Evolutionary conservation across 371 early-diverging fungal genomes (phyloP).

Genomic region (Mortierella sp.): DNA sequence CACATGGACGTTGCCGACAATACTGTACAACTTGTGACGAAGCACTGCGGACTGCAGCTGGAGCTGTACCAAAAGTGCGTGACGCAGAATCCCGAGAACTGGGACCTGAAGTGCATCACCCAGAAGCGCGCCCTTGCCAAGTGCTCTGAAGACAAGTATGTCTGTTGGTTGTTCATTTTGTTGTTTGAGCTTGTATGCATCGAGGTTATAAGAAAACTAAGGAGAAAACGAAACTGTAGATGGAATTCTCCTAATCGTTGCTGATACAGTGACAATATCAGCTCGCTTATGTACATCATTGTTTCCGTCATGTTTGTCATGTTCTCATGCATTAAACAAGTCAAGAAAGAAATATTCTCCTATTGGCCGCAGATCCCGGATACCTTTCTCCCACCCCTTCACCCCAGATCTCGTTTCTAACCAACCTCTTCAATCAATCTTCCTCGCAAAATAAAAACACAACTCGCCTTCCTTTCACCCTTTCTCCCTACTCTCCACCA

Average conservation of each 20-base stretch:
- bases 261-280: too few relatives aligned
- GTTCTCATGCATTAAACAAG: too few relatives aligned
- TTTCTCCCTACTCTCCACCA: background rate
- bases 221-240: too few relatives aligned
- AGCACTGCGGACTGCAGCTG: constrained; percentile 84
- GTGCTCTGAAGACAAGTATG: constrained; percentile 87
- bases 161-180: background rate
- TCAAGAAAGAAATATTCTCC: background rate
- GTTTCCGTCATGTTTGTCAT: background rate
- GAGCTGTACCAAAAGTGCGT: constrained; percentile 85
- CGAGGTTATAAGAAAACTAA: too few relatives aligned
- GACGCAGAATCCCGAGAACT: constrained; percentile 78
- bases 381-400: background rate
- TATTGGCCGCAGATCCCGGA: background rate
- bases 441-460: background rate
- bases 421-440: background rate
- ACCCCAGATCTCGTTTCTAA: background rate
- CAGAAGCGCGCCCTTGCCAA: constrained; percentile 82
- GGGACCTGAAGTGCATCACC: constrained; percentile 80
- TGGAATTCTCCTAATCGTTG: too few relatives aligned
- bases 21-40: constrained; percentile 69
- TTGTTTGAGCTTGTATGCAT: background rate
- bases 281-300: background rate
- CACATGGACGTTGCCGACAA: constrained; percentile 60
- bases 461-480: background rate